phyloP scores from a whole-genome alignment of 495 filamentous ascomycete genomes.

The Cairneyella variabilis region DNA sequence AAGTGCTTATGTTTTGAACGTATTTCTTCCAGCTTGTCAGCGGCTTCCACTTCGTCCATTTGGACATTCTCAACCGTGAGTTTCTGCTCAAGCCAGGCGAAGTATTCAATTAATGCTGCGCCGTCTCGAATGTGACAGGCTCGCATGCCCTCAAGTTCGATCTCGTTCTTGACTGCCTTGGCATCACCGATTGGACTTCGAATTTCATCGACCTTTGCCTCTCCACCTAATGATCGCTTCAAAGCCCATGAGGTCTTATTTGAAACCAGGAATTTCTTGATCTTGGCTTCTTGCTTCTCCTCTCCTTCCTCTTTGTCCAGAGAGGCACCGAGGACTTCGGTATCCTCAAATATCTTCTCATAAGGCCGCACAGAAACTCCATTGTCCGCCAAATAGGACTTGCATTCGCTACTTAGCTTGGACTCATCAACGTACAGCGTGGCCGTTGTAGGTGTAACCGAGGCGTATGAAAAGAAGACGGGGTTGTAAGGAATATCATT shows the following conservation, averaged over 20 bases:
- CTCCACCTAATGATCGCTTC: slow-evolving; percentile 82
- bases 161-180: slow-evolving; percentile 96
- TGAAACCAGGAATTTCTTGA: slow-evolving; percentile 79
- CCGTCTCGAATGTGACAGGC: slow-evolving; percentile 93
- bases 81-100: slow-evolving; percentile 94
- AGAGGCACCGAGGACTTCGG: slow-evolving; percentile 53
- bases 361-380: slow-evolving; percentile 78
- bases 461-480: slow-evolving; percentile 96
- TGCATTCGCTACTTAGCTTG: slow-evolving; percentile 68
- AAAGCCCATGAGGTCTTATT: slow-evolving; percentile 93
- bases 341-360: slow-evolving; percentile 74
- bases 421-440: slow-evolving; percentile 81
- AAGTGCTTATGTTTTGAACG: slow-evolving; percentile 79
- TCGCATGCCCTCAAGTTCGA: slow-evolving; percentile 88
- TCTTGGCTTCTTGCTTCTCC: slow-evolving; percentile 23
- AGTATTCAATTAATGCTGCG: slow-evolving; percentile 86
- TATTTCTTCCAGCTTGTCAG: slow-evolving; percentile 83
- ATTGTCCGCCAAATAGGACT: slow-evolving; percentile 65
- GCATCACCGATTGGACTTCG: slow-evolving; percentile 88
- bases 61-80: slow-evolving; percentile 66
- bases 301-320: slow-evolving; percentile 30
- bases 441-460: slow-evolving; percentile 76
- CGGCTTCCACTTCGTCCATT: slow-evolving; percentile 85
- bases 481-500: slow-evolving; percentile 98
- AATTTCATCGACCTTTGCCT: slow-evolving; percentile 78